Evolutionary conservation across 129 eudicot species (phyloP).

Genomic region (Heracleum sosnowskyi): DNA sequence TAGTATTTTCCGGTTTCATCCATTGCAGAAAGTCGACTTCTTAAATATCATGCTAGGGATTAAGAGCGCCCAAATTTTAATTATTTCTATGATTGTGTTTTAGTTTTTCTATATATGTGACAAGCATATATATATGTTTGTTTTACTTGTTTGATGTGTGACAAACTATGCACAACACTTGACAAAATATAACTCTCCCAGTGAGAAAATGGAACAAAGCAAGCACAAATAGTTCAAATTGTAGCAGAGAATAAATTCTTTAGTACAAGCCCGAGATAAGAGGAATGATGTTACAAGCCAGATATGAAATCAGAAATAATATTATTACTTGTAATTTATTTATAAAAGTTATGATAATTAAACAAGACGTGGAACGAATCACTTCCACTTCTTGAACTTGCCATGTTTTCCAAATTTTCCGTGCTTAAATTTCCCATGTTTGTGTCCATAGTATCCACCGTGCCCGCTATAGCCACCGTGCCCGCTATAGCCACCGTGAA

Average conservation of each 20-base stretch:
- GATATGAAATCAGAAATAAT: no score
- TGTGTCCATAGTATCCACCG: conserved; percentile 16
- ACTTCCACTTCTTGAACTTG: conserved; percentile 38
- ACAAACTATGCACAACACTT: not conserved
- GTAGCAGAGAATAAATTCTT: not conserved
- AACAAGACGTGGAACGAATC: not conserved
- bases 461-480: conserved; percentile 28
- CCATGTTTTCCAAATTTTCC: conserved; percentile 35
- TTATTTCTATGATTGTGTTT: not conserved
- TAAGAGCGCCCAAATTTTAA: no score
- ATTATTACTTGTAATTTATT: not conserved
- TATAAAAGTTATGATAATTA: not conserved
- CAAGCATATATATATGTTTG: not conserved
- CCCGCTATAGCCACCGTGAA: conserved; percentile 24
- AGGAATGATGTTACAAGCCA: not conserved
- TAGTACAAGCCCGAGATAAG: not conserved
- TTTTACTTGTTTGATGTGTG: not conserved
- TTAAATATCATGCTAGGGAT: not conserved
- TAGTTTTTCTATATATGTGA: not conserved
- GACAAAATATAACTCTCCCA: not conserved
- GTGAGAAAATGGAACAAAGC: not conserved
- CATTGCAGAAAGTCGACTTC: not conserved
- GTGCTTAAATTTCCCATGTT: conserved; percentile 35
- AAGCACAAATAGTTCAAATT: not conserved
- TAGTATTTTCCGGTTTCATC: not conserved